These are phyloP conservation scores for Coniochaeta pulveracea DNA, from an alignment of 2,329 filamentous ascomycete species.

Conservation along the genomic window DNA sequence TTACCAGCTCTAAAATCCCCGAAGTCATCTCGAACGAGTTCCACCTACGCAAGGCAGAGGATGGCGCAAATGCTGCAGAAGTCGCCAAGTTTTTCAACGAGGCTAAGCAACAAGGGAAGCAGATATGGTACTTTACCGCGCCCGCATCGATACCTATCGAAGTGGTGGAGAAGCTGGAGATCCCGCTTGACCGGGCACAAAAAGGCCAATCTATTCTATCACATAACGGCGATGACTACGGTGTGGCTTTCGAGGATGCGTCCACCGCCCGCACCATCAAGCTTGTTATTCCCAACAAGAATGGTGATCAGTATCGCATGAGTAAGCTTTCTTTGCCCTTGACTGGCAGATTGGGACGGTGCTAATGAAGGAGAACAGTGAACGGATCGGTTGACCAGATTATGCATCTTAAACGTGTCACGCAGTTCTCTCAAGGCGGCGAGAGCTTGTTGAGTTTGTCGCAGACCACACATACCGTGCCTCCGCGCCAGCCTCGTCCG, in stretches of 20 bases:
- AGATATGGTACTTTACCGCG: conserved; percentile 72
- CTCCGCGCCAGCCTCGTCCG: conserved; percentile 41
- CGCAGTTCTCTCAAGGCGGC: conserved; percentile 37
- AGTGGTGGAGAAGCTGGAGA: conserved; percentile 51
- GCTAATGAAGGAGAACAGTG: conserved; percentile 20
- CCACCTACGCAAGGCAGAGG: conserved; percentile 37
- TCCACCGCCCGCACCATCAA: conserved; percentile 41
- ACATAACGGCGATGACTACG: conserved; percentile 53
- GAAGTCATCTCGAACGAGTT: conserved; percentile 40
- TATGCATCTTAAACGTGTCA: conserved; percentile 54
- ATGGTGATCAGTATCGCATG: conserved; percentile 40
- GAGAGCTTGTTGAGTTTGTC: conserved; percentile 8
- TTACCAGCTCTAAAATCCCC: conserved; percentile 14
- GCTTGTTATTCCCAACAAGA: conserved; percentile 47
- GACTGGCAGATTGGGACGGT: conserved; percentile 11
- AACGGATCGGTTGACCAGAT: conserved; percentile 41
- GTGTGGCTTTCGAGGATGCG: conserved; percentile 40
- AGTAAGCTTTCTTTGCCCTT: conserved; percentile 23
- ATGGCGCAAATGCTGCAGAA: conserved; percentile 28
- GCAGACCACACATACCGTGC: conserved; percentile 26
- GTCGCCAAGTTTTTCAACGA: conserved; percentile 44
- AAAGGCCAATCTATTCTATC: conserved; percentile 44
- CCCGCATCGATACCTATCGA: conserved; percentile 59
- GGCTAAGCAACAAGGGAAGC: conserved; percentile 53
- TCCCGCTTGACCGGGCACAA: conserved; percentile 43